Evolutionary conservation across 139 green algal genomes (phyloP).

Genomic region (Micractinium sp.): DNA sequence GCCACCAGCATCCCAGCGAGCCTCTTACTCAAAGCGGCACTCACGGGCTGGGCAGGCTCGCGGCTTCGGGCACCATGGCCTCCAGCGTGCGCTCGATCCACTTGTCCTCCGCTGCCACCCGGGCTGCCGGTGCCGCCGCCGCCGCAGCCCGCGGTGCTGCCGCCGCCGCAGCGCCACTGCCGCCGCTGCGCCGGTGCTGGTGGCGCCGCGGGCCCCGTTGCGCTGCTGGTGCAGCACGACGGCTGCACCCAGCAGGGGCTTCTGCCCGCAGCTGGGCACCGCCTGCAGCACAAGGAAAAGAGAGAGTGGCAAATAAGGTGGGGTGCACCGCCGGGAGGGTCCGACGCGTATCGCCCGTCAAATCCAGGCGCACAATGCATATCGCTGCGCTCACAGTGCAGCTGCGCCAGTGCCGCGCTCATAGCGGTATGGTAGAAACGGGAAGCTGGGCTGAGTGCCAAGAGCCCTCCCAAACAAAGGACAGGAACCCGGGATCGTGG

Average conservation of each 20-base stretch:
- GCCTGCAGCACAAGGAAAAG: not conserved
- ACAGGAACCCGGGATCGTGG: no score
- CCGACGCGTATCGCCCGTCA: no score
- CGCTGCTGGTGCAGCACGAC: no score
- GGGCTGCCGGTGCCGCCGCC: not conserved
- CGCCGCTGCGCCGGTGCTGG: not conserved
- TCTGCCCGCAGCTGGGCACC: not conserved
- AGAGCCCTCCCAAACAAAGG: no score
- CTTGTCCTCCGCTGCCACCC: slow-evolving; percentile 37
- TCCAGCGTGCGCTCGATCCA: slow-evolving; percentile 44
- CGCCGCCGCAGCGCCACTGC: not conserved
- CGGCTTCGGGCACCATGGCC: not conserved
- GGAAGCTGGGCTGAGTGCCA: no score
- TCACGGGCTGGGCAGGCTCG: not conserved
- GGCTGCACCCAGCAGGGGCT: not conserved
- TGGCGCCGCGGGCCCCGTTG: not conserved
- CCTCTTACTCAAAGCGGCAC: not conserved
- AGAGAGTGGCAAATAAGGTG: no score
- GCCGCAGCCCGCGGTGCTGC: not conserved
- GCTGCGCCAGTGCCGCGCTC: no score
- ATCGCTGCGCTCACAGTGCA: no score
- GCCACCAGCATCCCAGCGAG: not conserved
- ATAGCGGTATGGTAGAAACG: no score
- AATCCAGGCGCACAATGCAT: no score
- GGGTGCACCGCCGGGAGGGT: no score